Conservation (phyloP, 345 rosid species). For the Pistacia vera region DNA sequence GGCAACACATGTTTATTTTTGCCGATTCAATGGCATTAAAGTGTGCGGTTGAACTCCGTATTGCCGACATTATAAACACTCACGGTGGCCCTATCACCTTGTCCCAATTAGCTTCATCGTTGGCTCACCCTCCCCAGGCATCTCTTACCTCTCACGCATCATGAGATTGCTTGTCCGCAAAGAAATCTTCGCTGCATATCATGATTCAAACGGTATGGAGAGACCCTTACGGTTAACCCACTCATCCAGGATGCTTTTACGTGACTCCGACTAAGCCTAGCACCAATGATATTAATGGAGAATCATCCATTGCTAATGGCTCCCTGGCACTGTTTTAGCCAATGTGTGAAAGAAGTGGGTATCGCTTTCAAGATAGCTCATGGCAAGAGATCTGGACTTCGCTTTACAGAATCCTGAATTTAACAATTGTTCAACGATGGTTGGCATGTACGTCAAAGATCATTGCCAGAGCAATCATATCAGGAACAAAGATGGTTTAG, state of each 20-base stretch:
- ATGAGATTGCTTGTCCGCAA: constrained; percentile 38
- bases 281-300: constrained; percentile 30
- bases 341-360: constrained; percentile 39
- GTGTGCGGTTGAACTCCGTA: constrained; percentile 39
- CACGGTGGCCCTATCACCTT: constrained; percentile 26
- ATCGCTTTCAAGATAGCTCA: constrained; percentile 35
- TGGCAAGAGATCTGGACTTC: constrained; percentile 30
- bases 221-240: constrained; percentile 28
- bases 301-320: constrained; percentile 18
- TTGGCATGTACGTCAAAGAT: constrained; percentile 33
- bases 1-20: constrained; percentile 26
- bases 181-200: constrained; percentile 20
- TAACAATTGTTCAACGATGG: constrained; percentile 33
- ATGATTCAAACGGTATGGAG: constrained; percentile 18
- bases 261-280: constrained; percentile 24
- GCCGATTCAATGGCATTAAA: constrained; percentile 43
- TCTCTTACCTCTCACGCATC: constrained; percentile 29
- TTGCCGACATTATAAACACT: constrained; percentile 39
- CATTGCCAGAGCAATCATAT: constrained; percentile 11
- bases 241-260: constrained; percentile 36
- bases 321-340: constrained; percentile 33
- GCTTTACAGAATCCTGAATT: constrained; percentile 24
- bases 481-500: constrained; percentile 26
- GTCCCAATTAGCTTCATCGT: constrained; percentile 27
- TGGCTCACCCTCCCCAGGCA: constrained; percentile 10